Base-by-base conservation (phyloP, 2,329 filamentous ascomycete genomes). In the Talaromyces atroroseus region DNA sequence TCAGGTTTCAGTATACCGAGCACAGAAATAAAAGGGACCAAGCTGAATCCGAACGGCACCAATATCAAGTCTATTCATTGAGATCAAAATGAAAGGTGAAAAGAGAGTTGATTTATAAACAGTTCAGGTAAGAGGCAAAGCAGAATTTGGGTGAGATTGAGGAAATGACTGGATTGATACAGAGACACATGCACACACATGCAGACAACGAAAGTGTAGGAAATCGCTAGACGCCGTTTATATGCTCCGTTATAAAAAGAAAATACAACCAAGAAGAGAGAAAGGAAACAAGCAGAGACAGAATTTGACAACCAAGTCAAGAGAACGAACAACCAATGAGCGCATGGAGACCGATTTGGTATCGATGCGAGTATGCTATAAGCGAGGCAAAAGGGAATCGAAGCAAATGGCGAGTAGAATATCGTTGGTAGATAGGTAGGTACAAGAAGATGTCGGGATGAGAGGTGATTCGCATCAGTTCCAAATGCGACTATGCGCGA, bases 201-300 rank as follows among this genome's bases (percentile, higher is more conserved):
- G 24, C 26, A 10, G 26, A 44, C 21, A 47, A 16, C 2, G 2
- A 46, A n/a, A n/a, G 18, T 24, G 20, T 49, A 48, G 16, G 16
- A 38, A 44, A 48, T 48, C 54, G 54, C 54, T 56, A 47, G 40
- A 56, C 54, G 54, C 54, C 54, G 16, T 29, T 52, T 38, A 38
- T 53, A 53, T 53, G 51, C 51, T 53, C 51, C 42, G 42, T 53
- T 45, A 29, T 29, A 24, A n/a, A 47, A 47, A 24, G 34, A 26
- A 32, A 48, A 48, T 32, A 48, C 46, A 48, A 32, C 45, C 46
- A 48, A 48, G 46, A 48, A 48, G 6, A 47, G 32, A 26, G 14
- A 47, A 14, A 51, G 23, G 20, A 47, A 40, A 14, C 23, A 38
- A 26, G 23, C 18, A 23, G 32, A 18, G 47, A 32, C 23, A 29